These are phyloP conservation scores for Syzygium syzygioides DNA, from an alignment of 441 rosid species.

Conservation along the genomic window DNA sequence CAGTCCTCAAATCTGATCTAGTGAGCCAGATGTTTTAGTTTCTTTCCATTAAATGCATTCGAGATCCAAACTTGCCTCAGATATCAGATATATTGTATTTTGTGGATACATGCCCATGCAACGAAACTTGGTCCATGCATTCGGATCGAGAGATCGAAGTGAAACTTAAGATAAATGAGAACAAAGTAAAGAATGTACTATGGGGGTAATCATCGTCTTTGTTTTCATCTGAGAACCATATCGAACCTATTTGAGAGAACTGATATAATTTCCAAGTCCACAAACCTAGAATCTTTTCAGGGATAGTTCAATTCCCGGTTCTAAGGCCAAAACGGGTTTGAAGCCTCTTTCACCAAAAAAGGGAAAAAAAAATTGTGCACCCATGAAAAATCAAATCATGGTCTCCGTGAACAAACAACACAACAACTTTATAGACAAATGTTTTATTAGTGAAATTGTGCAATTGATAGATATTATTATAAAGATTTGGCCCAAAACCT, in stretches of 20 bases:
- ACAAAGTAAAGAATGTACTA: neutral
- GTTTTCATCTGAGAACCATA: neutral
- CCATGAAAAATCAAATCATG: neutral
- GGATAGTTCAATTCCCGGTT: no score
- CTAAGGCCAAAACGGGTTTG: neutral
- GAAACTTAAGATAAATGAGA: neutral
- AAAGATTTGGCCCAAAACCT: neutral
- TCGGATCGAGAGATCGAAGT: neutral
- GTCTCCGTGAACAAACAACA: neutral
- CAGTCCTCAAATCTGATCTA: neutral
- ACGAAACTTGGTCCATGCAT: neutral
- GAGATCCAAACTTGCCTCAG: neutral
- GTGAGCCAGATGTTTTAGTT: neutral
- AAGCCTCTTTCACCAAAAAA: neutral
- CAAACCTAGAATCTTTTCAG: fast-evolving
- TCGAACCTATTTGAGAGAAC: neutral
- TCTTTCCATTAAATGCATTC: neutral
- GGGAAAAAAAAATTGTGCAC: neutral
- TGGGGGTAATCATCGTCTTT: neutral
- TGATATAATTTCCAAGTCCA: fast-evolving
- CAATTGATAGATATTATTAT: neutral
- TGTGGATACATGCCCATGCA: no score
- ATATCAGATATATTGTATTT: neutral
- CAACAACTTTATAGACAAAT: neutral
- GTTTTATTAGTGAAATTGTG: neutral